Evolutionary conservation across 2,329 filamentous ascomycete genomes (phyloP).

Genomic region (Harringtonia lauricola): DNA sequence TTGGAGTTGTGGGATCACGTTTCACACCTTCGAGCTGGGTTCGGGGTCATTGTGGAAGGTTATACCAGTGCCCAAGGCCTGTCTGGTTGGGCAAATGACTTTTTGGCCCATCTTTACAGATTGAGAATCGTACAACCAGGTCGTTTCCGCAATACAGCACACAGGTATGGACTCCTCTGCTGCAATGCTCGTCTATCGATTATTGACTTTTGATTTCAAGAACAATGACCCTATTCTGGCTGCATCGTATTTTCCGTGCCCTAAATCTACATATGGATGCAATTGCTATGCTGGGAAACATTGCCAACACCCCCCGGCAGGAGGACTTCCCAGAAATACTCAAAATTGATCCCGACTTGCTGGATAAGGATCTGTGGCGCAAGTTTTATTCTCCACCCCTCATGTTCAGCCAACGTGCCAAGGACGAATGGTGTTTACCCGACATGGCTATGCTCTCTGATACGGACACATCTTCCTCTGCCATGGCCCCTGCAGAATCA

Average conservation of each 20-base stretch:
- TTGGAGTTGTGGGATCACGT: neutral
- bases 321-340: neutral
- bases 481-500: too few relatives aligned
- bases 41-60: neutral
- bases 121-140: neutral
- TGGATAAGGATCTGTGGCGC: neutral
- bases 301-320: neutral
- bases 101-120: neutral
- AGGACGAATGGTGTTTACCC: neutral
- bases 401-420: slow-evolving; percentile 1
- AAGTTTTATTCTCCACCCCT: neutral
- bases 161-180: neutral
- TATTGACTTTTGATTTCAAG: neutral
- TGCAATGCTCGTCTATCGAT: neutral
- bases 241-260: neutral
- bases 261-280: neutral
- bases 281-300: too few relatives aligned
- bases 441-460: neutral
- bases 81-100: neutral
- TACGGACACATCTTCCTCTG: neutral
- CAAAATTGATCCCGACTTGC: neutral
- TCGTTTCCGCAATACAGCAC: neutral
- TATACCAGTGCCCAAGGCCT: neutral
- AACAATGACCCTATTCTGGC: slow-evolving; percentile 1
- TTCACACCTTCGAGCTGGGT: neutral